phyloP scores from a whole-genome alignment of 2,329 filamentous ascomycete species.

The Dactylellina sp. region DNA sequence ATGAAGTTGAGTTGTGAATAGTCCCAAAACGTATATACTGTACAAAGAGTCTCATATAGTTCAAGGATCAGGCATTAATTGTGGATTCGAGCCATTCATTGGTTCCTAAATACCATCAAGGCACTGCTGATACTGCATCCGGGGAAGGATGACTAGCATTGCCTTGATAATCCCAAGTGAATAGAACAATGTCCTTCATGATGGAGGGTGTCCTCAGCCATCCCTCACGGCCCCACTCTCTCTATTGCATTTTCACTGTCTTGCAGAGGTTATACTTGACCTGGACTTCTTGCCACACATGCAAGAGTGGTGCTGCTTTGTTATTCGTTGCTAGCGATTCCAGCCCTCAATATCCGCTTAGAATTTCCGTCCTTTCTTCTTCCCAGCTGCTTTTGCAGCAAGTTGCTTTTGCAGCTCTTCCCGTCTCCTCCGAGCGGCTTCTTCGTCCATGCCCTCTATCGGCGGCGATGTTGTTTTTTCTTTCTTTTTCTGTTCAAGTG shows the following conservation, averaged over 20 bases:
- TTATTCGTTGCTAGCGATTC: not conserved
- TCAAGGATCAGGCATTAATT: constrained; percentile 13
- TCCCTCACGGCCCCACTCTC: not conserved
- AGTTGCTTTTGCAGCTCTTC: constrained; percentile 59
- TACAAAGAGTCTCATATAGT: constrained; percentile 20
- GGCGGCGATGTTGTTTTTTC: constrained; percentile 55
- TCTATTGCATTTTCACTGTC: not conserved
- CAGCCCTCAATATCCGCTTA: constrained; percentile 20
- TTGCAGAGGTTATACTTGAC: not conserved
- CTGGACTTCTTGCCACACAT: constrained; percentile 3
- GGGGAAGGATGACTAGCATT: not conserved
- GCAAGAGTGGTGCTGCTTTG: not conserved
- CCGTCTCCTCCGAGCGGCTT: constrained; percentile 59
- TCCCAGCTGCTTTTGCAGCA: constrained; percentile 59
- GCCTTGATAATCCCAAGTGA: constrained; percentile 1
- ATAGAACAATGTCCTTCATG: constrained; percentile 7
- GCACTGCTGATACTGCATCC: not conserved
- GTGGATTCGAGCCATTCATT: not conserved
- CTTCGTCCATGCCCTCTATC: constrained; percentile 59
- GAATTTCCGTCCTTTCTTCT: constrained; percentile 60
- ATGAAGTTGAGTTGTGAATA: constrained; percentile 6
- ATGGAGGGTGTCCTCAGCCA: not conserved
- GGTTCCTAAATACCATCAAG: not conserved
- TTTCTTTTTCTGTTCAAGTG: constrained; percentile 32
- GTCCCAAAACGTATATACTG: constrained; percentile 17